These are phyloP conservation scores for Cladophialophora psammophila DNA, from an alignment of 2,329 filamentous ascomycete genomes.

Conservation along the genomic window DNA sequence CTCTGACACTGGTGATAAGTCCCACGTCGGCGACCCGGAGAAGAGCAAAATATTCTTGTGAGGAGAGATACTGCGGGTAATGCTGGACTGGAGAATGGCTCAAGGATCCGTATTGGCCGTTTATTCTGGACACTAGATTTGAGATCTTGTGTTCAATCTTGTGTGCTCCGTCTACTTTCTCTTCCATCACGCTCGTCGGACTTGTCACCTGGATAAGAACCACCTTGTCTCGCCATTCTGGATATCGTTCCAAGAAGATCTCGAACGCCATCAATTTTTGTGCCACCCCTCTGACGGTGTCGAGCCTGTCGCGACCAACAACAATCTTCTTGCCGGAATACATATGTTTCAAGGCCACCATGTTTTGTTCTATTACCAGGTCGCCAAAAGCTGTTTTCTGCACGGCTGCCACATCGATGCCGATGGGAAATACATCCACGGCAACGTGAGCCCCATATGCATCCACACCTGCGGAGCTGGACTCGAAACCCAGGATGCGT, in stretches of 20 bases:
- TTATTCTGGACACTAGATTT: conserved; percentile 88
- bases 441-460: conserved; percentile 88
- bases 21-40: conserved; percentile 88
- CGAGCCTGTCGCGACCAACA: conserved; percentile 90
- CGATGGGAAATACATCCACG: conserved; percentile 92
- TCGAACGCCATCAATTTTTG: conserved; percentile 96
- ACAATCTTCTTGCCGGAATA: conserved; percentile 95
- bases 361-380: conserved; percentile 73
- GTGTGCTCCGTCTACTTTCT: conserved; percentile 76
- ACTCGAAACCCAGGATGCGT: conserved; percentile 87
- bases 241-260: conserved; percentile 86
- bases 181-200: conserved; percentile 79
- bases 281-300: conserved; percentile 90
- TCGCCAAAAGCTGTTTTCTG: conserved; percentile 76
- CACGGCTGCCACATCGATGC: conserved; percentile 85
- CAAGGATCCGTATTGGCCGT: conserved; percentile 85
- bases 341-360: conserved; percentile 73
- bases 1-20: conserved; percentile 91
- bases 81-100: conserved; percentile 92
- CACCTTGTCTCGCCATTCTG: conserved; percentile 89
- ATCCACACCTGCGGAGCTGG: conserved; percentile 83
- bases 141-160: conserved; percentile 89
- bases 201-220: conserved; percentile 96
- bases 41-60: conserved; percentile 94
- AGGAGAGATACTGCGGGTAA: conserved; percentile 89